A percentile compares a stretch with the other conserved stretches of the same genome.
Conservation (phyloP, 2,329 filamentous ascomycete genomes). For the Helotiales sp. region DNA sequence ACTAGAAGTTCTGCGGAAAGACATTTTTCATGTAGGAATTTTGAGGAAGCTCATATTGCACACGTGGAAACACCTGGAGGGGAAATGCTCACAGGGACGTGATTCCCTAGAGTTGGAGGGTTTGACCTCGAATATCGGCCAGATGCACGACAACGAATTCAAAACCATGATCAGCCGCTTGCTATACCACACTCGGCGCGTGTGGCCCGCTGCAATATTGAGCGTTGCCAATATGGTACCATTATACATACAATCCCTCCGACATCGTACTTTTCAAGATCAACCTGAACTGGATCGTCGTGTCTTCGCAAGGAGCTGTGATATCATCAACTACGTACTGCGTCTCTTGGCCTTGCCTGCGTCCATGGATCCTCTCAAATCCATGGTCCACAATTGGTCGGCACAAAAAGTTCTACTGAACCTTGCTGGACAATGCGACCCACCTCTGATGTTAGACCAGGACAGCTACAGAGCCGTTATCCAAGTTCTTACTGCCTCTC, state of each 20-base stretch:
- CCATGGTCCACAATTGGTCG: slow-evolving; percentile 59
- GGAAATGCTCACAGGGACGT: slow-evolving; percentile 7
- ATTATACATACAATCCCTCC: slow-evolving; percentile 27
- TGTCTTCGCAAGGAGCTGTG: slow-evolving; percentile 34
- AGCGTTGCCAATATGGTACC: slow-evolving; percentile 36
- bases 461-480: slow-evolving; percentile 60
- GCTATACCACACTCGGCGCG: slow-evolving; percentile 37
- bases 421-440: slow-evolving; percentile 54
- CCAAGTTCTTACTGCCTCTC: slow-evolving; percentile 56
- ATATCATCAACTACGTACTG: slow-evolving; percentile 50
- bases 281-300: slow-evolving; percentile 11
- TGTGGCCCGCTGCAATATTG: slow-evolving; percentile 38
- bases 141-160: slow-evolving; percentile 30
- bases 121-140: background rate
- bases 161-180: slow-evolving; percentile 32
- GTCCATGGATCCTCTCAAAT: slow-evolving; percentile 42
- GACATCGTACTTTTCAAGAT: slow-evolving; percentile 10
- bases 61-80: slow-evolving; percentile 16
- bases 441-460: slow-evolving; percentile 56
- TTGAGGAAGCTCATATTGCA: slow-evolving; percentile 20
- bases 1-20: slow-evolving; percentile 34
- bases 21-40: slow-evolving; percentile 30
- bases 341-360: slow-evolving; percentile 46
- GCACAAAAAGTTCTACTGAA: slow-evolving; percentile 60
- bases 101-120: background rate